Conservation (phyloP, 2,329 filamentous ascomycete genomes). For the Xylaria sp. region DNA sequence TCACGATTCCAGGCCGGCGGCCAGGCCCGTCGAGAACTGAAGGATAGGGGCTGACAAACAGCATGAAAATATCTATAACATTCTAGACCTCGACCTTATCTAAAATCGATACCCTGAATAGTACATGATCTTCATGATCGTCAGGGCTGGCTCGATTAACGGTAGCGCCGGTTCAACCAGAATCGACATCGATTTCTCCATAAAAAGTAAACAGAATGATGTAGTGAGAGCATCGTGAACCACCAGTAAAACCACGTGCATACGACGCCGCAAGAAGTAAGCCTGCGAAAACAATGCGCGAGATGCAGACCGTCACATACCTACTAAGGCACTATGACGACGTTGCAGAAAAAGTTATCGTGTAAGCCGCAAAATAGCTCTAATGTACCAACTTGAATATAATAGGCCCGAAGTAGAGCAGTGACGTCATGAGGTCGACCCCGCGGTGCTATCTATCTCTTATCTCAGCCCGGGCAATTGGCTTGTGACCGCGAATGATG, state of each 20-base stretch:
- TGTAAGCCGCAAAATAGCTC: not conserved
- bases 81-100: not conserved
- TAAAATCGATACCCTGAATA: not conserved
- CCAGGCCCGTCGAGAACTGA: not conserved
- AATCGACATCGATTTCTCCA: not conserved
- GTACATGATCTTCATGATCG: not conserved
- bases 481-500: not conserved
- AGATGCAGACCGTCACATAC: not conserved
- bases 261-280: not conserved
- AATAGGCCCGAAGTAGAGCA: not conserved
- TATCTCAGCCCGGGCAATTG: not conserved
- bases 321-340: conserved; percentile 9
- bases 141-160: not conserved
- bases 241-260: not conserved
- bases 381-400: not conserved
- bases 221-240: not conserved
- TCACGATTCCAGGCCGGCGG: not conserved
- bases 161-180: not conserved
- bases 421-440: not conserved
- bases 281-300: not conserved
- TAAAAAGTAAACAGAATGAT: not conserved
- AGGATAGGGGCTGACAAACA: not conserved
- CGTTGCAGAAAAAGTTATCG: not conserved
- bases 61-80: not conserved
- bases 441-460: not conserved